Conservation (phyloP, 306 rosid genomes). For the Echinosophora koreensis region DNA sequence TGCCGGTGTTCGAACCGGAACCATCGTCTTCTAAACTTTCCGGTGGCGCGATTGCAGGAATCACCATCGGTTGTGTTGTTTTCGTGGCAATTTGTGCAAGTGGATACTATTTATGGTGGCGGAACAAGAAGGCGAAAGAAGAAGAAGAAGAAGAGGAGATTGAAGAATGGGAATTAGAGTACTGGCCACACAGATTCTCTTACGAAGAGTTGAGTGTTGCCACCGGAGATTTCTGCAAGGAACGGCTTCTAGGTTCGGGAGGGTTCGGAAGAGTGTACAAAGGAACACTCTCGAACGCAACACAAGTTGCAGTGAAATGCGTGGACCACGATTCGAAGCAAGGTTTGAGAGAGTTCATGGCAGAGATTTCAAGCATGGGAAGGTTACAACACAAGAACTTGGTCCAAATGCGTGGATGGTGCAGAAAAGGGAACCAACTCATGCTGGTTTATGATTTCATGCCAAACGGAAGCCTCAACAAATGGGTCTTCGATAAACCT, state of each 20-base stretch:
- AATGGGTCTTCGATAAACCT: conserved; percentile 74
- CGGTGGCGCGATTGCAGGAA: conserved; percentile 63
- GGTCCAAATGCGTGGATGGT: conserved; percentile 96
- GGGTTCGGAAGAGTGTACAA: conserved; percentile 89
- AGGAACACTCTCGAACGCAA: conserved; percentile 63
- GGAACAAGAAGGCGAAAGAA: conserved; percentile 47
- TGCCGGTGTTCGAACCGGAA: conserved; percentile 60
- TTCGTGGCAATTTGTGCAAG: conserved; percentile 45
- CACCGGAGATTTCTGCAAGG: conserved; percentile 61
- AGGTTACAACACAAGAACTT: conserved; percentile 88
- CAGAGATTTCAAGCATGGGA: conserved; percentile 93
- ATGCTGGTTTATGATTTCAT: conserved; percentile 90
- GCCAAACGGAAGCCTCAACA: conserved; percentile 90
- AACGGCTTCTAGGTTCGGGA: conserved; percentile 70
- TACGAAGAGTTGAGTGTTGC: conserved; percentile 72
- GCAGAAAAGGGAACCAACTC: conserved; percentile 71
- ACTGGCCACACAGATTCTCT: conserved; percentile 91
- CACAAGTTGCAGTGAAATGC: conserved; percentile 84
- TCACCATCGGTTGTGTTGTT: conserved; percentile 53
- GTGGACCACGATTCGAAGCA: conserved; percentile 94
- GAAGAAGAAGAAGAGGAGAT: conserved; percentile 75
- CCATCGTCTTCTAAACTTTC: conserved; percentile 59
- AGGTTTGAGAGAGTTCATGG: conserved; percentile 93
- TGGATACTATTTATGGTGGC: conserved; percentile 59
- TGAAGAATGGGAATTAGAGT: conserved; percentile 91